A percentile compares a stretch with the other conserved stretches of the same genome.
Conservation (phyloP, 75 land plant species). For the Cunninghamia lanceolata region DNA sequence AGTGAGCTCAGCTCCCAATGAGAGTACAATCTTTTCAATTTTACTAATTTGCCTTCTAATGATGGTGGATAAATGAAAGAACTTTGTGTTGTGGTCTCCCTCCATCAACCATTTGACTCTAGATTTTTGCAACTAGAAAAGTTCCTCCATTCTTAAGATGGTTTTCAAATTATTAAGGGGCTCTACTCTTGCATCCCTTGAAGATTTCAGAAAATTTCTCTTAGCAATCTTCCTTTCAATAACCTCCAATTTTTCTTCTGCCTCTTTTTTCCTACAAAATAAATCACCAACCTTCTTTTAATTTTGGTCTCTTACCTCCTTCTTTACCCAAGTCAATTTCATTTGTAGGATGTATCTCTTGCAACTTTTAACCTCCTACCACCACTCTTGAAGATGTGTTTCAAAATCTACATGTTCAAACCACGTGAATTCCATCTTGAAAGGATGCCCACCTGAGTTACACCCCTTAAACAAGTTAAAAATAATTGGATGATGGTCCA, state of each 20-base stretch:
- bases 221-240: neutral
- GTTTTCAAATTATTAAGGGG: too few species aligned
- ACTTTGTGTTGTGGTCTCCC: neutral
- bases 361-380: neutral
- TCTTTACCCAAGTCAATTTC: too few species aligned
- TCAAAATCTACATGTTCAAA: neutral
- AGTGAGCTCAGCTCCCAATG: too few species aligned
- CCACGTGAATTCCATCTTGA: neutral
- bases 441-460: too few species aligned
- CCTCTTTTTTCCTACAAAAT: neutral
- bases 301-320: neutral
- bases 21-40: too few species aligned
- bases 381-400: neutral
- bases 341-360: too few species aligned
- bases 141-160: too few species aligned
- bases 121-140: neutral
- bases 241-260: neutral
- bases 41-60: neutral
- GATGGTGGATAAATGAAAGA: neutral
- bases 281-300: too few species aligned
- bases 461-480: too few species aligned
- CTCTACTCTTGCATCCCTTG: neutral
- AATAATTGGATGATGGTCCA: too few species aligned
- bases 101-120: neutral
- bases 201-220: too few species aligned